Percentiles rank a stretch among this genome's conserved stretches.
Evolutionary conservation across 202 grass and related monocot species (phyloP).

Genomic region (Cymbopogon flexuosus): DNA sequence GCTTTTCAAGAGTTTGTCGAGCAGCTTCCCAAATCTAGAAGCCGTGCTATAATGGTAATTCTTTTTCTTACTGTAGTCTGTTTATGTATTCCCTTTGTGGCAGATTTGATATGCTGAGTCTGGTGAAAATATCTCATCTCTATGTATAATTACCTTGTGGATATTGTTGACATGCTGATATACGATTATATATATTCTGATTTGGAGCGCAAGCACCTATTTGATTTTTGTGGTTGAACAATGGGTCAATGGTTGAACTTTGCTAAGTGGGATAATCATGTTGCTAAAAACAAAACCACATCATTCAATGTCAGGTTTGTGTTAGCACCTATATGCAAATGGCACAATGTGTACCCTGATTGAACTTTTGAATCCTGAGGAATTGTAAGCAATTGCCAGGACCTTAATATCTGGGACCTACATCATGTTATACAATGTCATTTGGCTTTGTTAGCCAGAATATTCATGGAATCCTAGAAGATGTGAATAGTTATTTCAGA

Average conservation of each 20-base stretch:
- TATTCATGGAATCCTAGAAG: not conserved
- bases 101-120: not conserved
- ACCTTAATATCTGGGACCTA: not conserved
- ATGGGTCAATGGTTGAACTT: not conserved
- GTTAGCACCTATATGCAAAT: not conserved
- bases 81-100: not conserved
- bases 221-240: not conserved
- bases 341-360: not conserved
- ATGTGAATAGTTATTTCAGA: not conserved
- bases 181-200: not conserved
- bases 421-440: not conserved
- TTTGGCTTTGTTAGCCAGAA: not conserved
- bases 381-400: not conserved
- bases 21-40: slow-evolving; percentile 84
- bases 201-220: not conserved
- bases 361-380: not conserved
- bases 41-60: slow-evolving; percentile 92
- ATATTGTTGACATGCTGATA: not conserved
- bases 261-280: not conserved
- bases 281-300: not conserved
- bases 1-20: slow-evolving; percentile 89
- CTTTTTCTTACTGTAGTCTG: slow-evolving; percentile 4
- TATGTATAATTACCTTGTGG: not conserved
- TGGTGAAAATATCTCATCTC: not conserved
- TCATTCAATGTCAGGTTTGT: not conserved